Percentiles rank a stretch among this genome's conserved stretches.
These are phyloP conservation scores for Curvularia verruculosa DNA, from an alignment of 2,329 filamentous ascomycete species.

Conservation along the genomic window DNA sequence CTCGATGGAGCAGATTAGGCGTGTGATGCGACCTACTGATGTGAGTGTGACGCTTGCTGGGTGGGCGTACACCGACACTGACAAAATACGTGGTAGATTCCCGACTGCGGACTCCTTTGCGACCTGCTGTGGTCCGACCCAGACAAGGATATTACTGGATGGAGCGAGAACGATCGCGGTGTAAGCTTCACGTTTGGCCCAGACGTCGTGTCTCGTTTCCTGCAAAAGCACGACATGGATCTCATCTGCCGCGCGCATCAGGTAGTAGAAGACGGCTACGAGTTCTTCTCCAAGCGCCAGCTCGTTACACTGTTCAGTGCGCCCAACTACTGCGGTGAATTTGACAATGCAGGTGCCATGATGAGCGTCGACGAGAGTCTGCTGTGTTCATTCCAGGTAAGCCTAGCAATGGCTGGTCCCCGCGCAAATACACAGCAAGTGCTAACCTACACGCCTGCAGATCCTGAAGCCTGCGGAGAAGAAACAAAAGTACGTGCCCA, in stretches of 20 bases:
- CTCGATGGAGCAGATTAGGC: slow-evolving; percentile 99
- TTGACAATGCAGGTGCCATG: slow-evolving; percentile 99
- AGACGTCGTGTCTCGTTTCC: slow-evolving; percentile 94
- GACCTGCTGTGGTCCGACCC: slow-evolving; percentile 98
- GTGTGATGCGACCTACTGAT: slow-evolving; percentile 98
- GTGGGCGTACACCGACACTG: slow-evolving; percentile 32
- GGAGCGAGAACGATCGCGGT: slow-evolving; percentile 98
- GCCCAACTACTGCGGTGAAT: slow-evolving; percentile 99
- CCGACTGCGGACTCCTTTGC: slow-evolving; percentile 95
- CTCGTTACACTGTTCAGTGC: slow-evolving; percentile 97
- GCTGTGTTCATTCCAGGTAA: slow-evolving; percentile 97
- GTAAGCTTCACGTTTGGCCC: slow-evolving; percentile 98
- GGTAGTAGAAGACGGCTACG: slow-evolving; percentile 98
- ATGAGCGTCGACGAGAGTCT: slow-evolving; percentile 99
- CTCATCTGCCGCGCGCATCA: slow-evolving; percentile 98
- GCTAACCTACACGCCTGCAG: too few relatives aligned
- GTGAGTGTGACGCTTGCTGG: slow-evolving; percentile 65
- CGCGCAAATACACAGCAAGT: too few relatives aligned
- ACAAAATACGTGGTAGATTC: slow-evolving; percentile 72
- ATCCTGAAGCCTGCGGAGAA: slow-evolving; percentile 99
- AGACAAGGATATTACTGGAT: slow-evolving; percentile 98
- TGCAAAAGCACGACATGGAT: slow-evolving; percentile 99
- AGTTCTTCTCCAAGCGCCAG: slow-evolving; percentile 99
- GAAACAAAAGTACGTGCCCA: slow-evolving; percentile 99
- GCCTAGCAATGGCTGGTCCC: slow-evolving; percentile 19